Percentiles rank a stretch among this genome's conserved stretches.
These are phyloP conservation scores for Solanum chacoense DNA, from an alignment of 305 asterid species.

Conservation along the genomic window DNA sequence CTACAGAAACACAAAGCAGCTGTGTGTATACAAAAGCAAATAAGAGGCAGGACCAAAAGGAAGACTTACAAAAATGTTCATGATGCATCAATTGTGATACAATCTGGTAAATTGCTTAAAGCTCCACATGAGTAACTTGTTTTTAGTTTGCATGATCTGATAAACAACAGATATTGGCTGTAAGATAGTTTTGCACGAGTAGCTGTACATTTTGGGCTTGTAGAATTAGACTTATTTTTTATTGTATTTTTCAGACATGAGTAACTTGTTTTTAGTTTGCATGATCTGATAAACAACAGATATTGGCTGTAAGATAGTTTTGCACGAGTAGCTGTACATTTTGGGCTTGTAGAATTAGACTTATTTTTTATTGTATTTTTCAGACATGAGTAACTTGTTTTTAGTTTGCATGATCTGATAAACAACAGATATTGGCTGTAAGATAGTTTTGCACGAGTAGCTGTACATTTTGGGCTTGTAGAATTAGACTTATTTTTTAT, in stretches of 20 bases:
- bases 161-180: background rate
- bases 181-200: background rate
- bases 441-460: background rate
- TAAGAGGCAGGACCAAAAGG: slow-evolving; percentile 45
- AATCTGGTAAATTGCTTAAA: slow-evolving; percentile 46
- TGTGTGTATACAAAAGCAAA: slow-evolving; percentile 57
- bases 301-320: background rate
- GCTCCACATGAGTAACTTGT: background rate
- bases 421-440: background rate
- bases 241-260: background rate
- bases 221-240: background rate
- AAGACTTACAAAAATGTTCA: slow-evolving; percentile 28
- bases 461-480: background rate
- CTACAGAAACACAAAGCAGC: slow-evolving; percentile 65
- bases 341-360: background rate
- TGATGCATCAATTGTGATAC: slow-evolving; percentile 56
- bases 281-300: background rate
- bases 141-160: background rate
- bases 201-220: background rate
- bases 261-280: background rate
- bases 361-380: background rate
- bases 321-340: background rate
- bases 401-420: background rate
- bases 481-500: background rate
- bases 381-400: background rate